phyloP scores from a whole-genome alignment of 768 basidiomycete genomes.

The Collybia sordida region DNA sequence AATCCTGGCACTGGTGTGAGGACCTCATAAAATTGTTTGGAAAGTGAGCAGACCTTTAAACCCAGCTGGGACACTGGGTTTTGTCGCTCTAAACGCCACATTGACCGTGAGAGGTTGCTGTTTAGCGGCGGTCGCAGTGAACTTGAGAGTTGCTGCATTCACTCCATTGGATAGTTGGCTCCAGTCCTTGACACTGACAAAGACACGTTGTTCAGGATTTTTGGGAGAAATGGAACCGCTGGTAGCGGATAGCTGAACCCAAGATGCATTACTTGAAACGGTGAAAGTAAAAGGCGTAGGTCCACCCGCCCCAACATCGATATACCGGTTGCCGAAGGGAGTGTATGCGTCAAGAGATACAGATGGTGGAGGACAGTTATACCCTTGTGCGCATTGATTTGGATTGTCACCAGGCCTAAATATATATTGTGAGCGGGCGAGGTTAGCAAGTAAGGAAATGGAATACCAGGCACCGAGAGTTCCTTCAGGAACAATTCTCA shows the following conservation, averaged over 20 bases:
- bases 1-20: conserved; percentile 38
- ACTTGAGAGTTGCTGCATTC: conserved; percentile 38
- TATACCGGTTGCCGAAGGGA: conserved; percentile 49
- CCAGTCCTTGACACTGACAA: conserved; percentile 58
- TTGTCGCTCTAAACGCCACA: conserved; percentile 34
- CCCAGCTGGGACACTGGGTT: conserved; percentile 34
- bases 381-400: conserved; percentile 50
- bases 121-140: conserved; percentile 43
- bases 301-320: conserved; percentile 65
- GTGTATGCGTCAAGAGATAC: conserved; percentile 58
- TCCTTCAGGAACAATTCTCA: conserved; percentile 64
- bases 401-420: conserved; percentile 66
- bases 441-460: not conserved
- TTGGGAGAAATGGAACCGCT: conserved; percentile 49
- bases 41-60: conserved; percentile 45
- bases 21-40: no score
- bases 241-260: conserved; percentile 48
- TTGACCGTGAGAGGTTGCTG: conserved; percentile 33
- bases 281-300: conserved; percentile 57
- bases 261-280: conserved; percentile 45
- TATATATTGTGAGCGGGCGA: not conserved
- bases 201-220: conserved; percentile 52
- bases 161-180: conserved; percentile 37
- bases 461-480: conserved; percentile 57
- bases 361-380: conserved; percentile 49